A percentile compares a stretch with the other conserved stretches of the same genome.
Evolutionary conservation across 345 rosid species (phyloP).

Genomic region (Salix udensis): DNA sequence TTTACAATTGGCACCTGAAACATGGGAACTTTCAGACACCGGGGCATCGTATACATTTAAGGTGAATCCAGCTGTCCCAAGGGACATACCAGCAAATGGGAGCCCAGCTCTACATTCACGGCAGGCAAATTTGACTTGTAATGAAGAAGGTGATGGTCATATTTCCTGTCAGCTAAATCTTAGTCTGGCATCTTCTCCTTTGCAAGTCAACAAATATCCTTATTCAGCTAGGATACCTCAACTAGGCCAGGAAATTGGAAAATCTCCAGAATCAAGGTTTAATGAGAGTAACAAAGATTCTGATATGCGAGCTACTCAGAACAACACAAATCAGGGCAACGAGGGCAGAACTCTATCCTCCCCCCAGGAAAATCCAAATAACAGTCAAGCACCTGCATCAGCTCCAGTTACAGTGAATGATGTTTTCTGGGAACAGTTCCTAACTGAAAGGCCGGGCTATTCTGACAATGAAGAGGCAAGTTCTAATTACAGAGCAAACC

Average conservation of each 20-base stretch:
- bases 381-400: constrained; percentile 44
- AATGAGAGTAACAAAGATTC: constrained; percentile 32
- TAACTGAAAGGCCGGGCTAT: constrained; percentile 91
- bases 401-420: constrained; percentile 70
- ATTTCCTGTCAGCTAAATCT: constrained; percentile 81
- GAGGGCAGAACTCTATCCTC: constrained; percentile 24
- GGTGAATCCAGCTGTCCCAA: constrained; percentile 36
- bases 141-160: constrained; percentile 65
- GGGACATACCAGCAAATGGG: constrained; percentile 38
- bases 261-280: constrained; percentile 27
- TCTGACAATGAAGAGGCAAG: constrained; percentile 81
- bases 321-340: constrained; percentile 21
- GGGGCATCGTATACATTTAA: constrained; percentile 57
- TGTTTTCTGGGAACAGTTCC: constrained; percentile 91
- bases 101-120: constrained; percentile 32
- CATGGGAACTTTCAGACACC: constrained; percentile 73
- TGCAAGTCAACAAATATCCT: constrained; percentile 48
- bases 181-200: constrained; percentile 71
- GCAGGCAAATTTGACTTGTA: constrained; percentile 43
- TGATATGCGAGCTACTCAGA: constrained; percentile 20
- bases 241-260: constrained; percentile 35
- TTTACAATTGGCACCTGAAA: constrained; percentile 48
- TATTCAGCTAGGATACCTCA: constrained; percentile 38
- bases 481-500: constrained; percentile 54
- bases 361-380: constrained; percentile 38